Evolutionary conservation across 2,329 filamentous ascomycete species (phyloP), one percentile per base, ranked within the genome.

Genomic region (Monosporascus sp.): DNA sequence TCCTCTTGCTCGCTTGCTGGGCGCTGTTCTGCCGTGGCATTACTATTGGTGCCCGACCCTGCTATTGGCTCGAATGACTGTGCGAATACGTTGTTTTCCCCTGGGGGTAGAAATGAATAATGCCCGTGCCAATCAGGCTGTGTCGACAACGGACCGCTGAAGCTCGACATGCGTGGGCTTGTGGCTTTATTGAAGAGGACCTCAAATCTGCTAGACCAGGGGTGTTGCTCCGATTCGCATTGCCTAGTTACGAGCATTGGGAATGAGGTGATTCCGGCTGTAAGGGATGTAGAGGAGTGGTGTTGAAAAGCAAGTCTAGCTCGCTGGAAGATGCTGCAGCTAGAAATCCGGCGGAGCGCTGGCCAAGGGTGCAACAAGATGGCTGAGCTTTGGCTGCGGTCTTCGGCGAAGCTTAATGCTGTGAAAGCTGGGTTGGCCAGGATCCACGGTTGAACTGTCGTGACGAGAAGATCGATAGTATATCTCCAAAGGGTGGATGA

Each of bases 241-340:
- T 76, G 75, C 70, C 78, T 77, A 65, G 78, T 76, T 72, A 78
- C 77, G 67, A 82, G 77, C 79, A 82, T 80, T 78, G 72, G 73
- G 70, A 74, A 69, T 63, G 52, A 53, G 58, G 52, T 60, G 41
- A 27, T 24, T 24, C 43, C 24, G 43, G 22, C 5, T 22, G 24
- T 46, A 19, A 31, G 11, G 6, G 43, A n/a, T 22, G 20, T 31
- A 54, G 37, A 19, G 46, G 31, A 22, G 26, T 17, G 19, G 51
- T 58, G 53, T 58, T 54, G 58, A 52, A 53, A 52, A 31, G 24
- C 20, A 38, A 54, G 48, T 54, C 52, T 50, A 60, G 54, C 51
- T 58, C 55, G 53, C 49, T 51, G 51, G 51, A 49, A 48, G 49
- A 52, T 22, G 53, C 51, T 46, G 54, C 49, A 20, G 6, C 38